Conservation (phyloP, 805 yeast genomes). For the Saccharomycopsis selenospora region DNA sequence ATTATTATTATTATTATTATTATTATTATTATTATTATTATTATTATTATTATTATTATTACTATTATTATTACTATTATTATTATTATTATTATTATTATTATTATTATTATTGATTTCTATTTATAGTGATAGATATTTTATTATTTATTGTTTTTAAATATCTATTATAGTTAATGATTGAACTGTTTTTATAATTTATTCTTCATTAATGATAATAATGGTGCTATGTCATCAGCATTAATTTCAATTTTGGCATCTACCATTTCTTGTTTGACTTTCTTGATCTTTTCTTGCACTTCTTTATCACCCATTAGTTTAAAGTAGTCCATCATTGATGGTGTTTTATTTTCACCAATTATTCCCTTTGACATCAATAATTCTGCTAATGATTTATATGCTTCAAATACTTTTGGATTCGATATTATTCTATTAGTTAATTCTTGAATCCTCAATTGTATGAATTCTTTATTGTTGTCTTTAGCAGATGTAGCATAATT, state of each 20-base stretch:
- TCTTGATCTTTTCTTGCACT: constrained; percentile 8
- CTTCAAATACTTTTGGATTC: constrained; percentile 10
- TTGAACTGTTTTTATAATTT: no score
- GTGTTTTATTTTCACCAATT: constrained; percentile 3
- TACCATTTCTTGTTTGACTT: constrained; percentile 14
- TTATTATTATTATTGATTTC: no score
- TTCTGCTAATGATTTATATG: constrained; percentile 7
- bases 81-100: no score
- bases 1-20: no score
- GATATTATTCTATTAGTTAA: constrained; percentile 12
- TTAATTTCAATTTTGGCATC: constrained; percentile 15
- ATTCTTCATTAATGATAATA: constrained; percentile 12
- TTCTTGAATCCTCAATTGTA: constrained; percentile 15
- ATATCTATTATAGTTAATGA: no score
- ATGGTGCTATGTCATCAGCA: constrained; percentile 16
- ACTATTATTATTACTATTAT: no score
- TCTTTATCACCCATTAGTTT: constrained; percentile 17
- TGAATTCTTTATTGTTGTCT: constrained; percentile 16
- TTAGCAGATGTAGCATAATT: constrained; percentile 12
- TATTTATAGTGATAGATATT: no score
- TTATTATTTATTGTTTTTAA: no score
- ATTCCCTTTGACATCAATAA: constrained; percentile 5
- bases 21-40: no score
- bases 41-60: no score
- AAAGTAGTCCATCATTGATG: constrained; percentile 14